These are phyloP conservation scores for Dissoconium aciculare DNA, from an alignment of 2,329 filamentous ascomycete species.

Conservation along the genomic window DNA sequence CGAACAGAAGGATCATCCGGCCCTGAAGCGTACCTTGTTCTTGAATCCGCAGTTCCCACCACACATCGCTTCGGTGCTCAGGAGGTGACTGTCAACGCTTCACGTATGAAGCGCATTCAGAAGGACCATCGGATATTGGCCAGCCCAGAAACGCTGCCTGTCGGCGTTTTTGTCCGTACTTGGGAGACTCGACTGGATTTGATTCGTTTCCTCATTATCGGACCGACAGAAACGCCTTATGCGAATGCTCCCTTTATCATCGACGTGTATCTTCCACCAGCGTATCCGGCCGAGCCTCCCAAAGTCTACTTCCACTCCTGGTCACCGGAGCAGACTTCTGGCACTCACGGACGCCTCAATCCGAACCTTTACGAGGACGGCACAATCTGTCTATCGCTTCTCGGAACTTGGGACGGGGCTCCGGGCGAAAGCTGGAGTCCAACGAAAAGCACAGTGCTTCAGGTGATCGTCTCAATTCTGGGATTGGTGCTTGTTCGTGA, in stretches of 20 bases:
- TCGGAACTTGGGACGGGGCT: conserved; percentile 46
- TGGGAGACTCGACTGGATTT: conserved; percentile 47
- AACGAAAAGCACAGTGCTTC: conserved; percentile 39
- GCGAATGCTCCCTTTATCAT: conserved; percentile 47
- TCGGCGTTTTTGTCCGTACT: conserved; percentile 42
- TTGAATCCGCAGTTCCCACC: conserved; percentile 30
- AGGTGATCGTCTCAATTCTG: conserved; percentile 25
- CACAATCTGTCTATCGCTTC: conserved; percentile 44
- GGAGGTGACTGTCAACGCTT: conserved; percentile 14
- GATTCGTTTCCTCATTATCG: conserved; percentile 43
- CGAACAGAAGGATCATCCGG: no score
- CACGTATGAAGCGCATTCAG: conserved; percentile 35
- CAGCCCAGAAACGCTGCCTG: conserved; percentile 33
- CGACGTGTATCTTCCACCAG: conserved; percentile 37
- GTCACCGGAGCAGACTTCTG: conserved; percentile 23
- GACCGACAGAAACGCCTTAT: conserved; percentile 45
- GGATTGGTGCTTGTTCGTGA: conserved; percentile 36
- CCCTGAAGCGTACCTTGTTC: conserved; percentile 17
- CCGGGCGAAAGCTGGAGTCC: conserved; percentile 41
- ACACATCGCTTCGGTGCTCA: conserved; percentile 29
- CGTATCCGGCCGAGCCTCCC: conserved; percentile 40
- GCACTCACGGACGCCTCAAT: conserved; percentile 31
- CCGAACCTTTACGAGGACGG: conserved; percentile 50
- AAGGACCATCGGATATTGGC: conserved; percentile 46
- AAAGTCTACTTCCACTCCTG: conserved; percentile 45